Percentiles rank a stretch among this genome's conserved stretches.
Conservation (phyloP, 1,284 basidiomycete species). For the Tetrapyrgos nigripes region DNA sequence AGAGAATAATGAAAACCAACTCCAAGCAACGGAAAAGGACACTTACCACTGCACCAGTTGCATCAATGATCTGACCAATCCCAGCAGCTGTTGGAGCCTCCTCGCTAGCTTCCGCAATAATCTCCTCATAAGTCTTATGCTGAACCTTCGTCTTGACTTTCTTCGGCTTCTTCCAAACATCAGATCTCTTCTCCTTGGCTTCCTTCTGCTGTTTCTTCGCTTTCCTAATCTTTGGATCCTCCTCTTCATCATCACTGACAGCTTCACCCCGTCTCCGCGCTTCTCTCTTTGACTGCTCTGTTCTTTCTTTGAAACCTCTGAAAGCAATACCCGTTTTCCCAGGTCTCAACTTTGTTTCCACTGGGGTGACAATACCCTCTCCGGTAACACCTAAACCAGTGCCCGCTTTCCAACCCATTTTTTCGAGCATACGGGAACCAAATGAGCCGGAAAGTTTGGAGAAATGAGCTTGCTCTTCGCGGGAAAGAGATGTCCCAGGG, state of each 20-base stretch:
- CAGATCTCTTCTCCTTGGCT: slow-evolving; percentile 65
- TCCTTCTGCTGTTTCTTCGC: slow-evolving; percentile 58
- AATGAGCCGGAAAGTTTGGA: slow-evolving; percentile 77
- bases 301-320: slow-evolving; percentile 87
- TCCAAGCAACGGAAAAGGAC: slow-evolving; percentile 12
- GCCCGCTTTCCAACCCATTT: slow-evolving; percentile 93
- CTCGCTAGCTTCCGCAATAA: slow-evolving; percentile 83
- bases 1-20: slow-evolving; percentile 2
- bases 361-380: slow-evolving; percentile 87
- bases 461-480: slow-evolving; percentile 80
- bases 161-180: slow-evolving; percentile 83
- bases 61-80: slow-evolving; percentile 90
- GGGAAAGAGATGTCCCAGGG: slow-evolving; percentile 59
- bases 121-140: slow-evolving; percentile 96
- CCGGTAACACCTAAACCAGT: slow-evolving; percentile 82
- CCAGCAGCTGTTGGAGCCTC: slow-evolving; percentile 56
- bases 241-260: slow-evolving; percentile 76
- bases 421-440: slow-evolving; percentile 89
- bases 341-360: slow-evolving; percentile 86
- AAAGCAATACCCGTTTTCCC: slow-evolving; percentile 88
- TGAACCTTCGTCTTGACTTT: slow-evolving; percentile 86
- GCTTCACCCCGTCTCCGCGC: slow-evolving; percentile 77
- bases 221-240: slow-evolving; percentile 52
- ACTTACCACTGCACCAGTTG: slow-evolving; percentile 89
- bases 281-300: slow-evolving; percentile 87